Evolutionary conservation across 1,284 basidiomycete genomes (phyloP).

Genomic region (Trametes hirsuta): DNA sequence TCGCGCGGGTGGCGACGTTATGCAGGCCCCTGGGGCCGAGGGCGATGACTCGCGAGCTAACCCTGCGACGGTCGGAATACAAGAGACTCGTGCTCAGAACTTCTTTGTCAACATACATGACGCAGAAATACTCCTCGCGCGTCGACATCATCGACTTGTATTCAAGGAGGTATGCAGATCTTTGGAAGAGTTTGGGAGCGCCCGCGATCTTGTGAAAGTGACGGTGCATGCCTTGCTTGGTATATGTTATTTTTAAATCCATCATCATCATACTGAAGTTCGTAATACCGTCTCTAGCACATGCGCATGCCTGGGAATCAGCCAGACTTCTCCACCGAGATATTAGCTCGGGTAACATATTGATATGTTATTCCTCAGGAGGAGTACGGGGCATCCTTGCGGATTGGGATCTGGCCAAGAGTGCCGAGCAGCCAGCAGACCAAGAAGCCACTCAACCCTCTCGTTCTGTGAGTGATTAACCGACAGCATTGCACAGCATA

Average conservation of each 20-base stretch:
- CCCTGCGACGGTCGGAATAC: too few species aligned
- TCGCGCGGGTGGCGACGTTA: too few species aligned
- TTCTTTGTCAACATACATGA: too few species aligned
- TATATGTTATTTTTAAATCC: too few species aligned
- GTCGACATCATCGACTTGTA: background rate
- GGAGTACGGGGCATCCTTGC: background rate
- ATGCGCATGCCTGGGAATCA: background rate
- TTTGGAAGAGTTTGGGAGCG: background rate
- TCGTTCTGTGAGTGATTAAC: background rate
- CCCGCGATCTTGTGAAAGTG: background rate
- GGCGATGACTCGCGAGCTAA: too few species aligned
- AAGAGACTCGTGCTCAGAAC: too few species aligned
- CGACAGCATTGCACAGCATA: background rate
- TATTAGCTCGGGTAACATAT: conserved; percentile 10
- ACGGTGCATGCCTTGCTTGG: too few species aligned
- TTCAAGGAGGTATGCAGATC: background rate
- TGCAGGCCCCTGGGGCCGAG: too few species aligned
- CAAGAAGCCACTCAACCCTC: background rate
- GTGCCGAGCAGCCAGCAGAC: background rate
- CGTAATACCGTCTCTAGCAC: background rate
- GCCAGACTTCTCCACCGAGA: conserved; percentile 7
- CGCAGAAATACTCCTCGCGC: too few species aligned
- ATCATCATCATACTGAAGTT: too few species aligned
- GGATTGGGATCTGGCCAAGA: conserved; percentile 7
- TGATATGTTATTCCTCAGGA: background rate